phyloP scores from a whole-genome alignment of 495 filamentous ascomycete genomes.

The Aspergillus cavernicola region DNA sequence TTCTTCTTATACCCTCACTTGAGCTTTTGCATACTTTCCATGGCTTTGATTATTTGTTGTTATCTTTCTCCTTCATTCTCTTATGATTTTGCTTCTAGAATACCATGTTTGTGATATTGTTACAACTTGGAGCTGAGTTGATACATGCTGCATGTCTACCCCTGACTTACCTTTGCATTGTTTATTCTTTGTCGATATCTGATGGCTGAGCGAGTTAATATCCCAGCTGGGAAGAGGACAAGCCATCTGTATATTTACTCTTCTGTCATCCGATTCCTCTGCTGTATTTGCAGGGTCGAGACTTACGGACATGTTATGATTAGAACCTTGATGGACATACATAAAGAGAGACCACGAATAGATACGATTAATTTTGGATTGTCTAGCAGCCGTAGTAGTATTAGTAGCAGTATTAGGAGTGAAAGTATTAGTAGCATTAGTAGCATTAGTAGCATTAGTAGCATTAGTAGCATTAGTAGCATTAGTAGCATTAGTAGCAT shows the following conservation, averaged over 20 bases:
- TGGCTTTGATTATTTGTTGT: conserved; percentile 23
- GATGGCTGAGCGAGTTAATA: conserved; percentile 1
- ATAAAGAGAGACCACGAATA: conserved; percentile 5
- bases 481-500: too few relatives aligned
- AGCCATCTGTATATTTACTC: conserved; percentile 27
- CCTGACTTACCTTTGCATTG: conserved; percentile 7
- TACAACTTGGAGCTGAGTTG: conserved; percentile 21
- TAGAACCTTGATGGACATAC: conserved; percentile 9
- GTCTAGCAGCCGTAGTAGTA: background rate
- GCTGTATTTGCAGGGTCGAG: conserved; percentile 3
- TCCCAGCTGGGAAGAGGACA: background rate
- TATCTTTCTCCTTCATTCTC: conserved; percentile 17
- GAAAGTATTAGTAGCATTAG: too few relatives aligned
- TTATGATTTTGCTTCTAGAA: conserved; percentile 7
- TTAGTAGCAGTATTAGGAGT: too few relatives aligned
- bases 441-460: too few relatives aligned
- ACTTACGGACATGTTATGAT: conserved; percentile 4
- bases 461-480: too few relatives aligned
- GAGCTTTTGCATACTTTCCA: conserved; percentile 39
- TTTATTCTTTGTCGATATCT: conserved; percentile 9
- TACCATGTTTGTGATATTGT: conserved; percentile 13
- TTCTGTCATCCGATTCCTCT: conserved; percentile 9
- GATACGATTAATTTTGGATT: conserved; percentile 2
- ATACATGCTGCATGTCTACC: conserved; percentile 14
- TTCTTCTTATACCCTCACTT: conserved; percentile 44